Percentiles rank a stretch among this genome's conserved stretches.
Conservation (phyloP, 2,329 filamentous ascomycete genomes). For the Geoglossum cookeanum region DNA sequence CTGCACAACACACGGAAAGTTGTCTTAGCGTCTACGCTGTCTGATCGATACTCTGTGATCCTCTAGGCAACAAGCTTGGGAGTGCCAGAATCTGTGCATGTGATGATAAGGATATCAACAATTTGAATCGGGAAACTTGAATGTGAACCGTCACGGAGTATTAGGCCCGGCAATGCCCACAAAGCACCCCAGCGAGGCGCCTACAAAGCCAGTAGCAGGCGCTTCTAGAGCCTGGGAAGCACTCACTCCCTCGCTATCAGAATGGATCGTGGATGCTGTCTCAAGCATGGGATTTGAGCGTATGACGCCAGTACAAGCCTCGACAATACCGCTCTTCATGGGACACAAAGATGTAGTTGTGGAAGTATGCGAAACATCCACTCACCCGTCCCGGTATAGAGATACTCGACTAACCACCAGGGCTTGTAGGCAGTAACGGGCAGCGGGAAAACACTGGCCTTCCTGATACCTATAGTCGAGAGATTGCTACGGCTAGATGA, state of each 20-base stretch:
- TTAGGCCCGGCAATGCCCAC: neutral
- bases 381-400: constrained; percentile 1
- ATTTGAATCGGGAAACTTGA: neutral
- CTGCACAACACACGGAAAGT: neutral
- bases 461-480: constrained; percentile 66
- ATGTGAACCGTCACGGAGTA: neutral
- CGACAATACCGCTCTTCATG: constrained; percentile 73
- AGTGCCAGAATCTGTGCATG: neutral
- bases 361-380: constrained; percentile 31
- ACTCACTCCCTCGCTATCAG: constrained; percentile 48
- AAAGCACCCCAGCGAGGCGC: neutral
- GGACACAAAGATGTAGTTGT: constrained; percentile 85
- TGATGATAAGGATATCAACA: neutral
- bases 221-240: constrained; percentile 44
- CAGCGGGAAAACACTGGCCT: constrained; percentile 77
- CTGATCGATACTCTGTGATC: too few relatives aligned
- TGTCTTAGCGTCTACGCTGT: neutral
- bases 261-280: constrained; percentile 77
- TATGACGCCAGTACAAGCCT: constrained; percentile 91
- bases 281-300: constrained; percentile 66
- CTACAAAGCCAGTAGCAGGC: constrained; percentile 21
- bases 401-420: constrained; percentile 1
- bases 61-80: neutral
- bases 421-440: constrained; percentile 55
- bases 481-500: constrained; percentile 63